These are phyloP conservation scores for Botrytis paeoniae DNA, from an alignment of 2,329 filamentous ascomycete species.

Conservation along the genomic window DNA sequence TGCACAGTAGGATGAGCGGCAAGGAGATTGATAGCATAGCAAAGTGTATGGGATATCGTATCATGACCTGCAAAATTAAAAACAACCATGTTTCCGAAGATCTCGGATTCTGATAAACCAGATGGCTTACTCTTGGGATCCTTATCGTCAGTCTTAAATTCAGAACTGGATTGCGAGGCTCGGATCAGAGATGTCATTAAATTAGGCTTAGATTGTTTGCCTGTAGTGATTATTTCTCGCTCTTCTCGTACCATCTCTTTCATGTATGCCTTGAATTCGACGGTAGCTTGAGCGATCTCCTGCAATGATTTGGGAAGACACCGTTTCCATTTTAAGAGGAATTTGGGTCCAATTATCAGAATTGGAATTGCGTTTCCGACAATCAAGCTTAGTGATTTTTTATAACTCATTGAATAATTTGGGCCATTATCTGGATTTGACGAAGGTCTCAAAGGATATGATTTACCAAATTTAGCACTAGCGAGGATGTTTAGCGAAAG, in stretches of 20 bases:
- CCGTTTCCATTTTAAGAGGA: neutral
- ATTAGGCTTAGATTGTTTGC: neutral
- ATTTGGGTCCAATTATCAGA: neutral
- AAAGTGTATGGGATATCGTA: neutral
- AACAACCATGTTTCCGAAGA: neutral
- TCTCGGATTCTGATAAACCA: no score
- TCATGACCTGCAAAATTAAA: neutral
- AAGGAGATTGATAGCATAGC: neutral
- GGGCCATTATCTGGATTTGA: neutral
- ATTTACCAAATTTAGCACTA: neutral
- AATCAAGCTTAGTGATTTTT: neutral
- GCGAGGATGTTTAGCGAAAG: neutral
- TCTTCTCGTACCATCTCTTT: neutral
- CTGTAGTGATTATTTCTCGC: neutral
- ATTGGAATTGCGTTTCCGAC: neutral
- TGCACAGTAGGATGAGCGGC: neutral
- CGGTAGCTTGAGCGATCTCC: neutral
- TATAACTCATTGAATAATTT: neutral
- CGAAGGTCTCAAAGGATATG: neutral
- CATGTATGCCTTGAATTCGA: neutral
- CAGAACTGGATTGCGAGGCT: neutral
- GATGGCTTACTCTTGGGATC: no score
- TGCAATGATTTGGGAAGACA: neutral
- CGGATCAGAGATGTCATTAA: neutral
- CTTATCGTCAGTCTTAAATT: neutral